Evolutionary conservation across 177 flowering plant genomes (phyloP).

Genomic region (Vitis hybrid): DNA sequence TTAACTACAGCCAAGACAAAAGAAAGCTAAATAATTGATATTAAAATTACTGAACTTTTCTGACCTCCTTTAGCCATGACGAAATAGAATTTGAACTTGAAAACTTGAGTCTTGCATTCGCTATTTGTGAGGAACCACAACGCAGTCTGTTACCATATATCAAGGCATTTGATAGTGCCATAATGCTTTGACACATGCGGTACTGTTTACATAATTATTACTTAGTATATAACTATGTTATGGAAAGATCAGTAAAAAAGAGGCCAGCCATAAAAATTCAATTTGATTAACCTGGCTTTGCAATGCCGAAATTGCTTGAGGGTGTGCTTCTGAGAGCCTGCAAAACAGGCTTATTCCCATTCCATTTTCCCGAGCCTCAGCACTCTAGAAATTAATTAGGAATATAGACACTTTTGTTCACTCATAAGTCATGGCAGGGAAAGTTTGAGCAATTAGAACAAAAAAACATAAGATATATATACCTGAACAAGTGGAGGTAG

Average conservation of each 20-base stretch:
- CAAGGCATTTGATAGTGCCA: slow-evolving; percentile 86
- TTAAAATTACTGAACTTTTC: neutral
- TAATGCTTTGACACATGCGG: slow-evolving; percentile 90
- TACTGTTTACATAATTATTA: slow-evolving; percentile 47
- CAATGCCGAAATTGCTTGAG: slow-evolving; percentile 90
- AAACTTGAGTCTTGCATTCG: slow-evolving; percentile 64
- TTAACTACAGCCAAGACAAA: no score
- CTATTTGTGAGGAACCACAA: slow-evolving; percentile 85
- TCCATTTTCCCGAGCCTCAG: slow-evolving; percentile 90
- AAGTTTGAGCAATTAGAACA: slow-evolving; percentile 2
- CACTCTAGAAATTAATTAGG: slow-evolving; percentile 48
- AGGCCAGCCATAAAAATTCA: neutral
- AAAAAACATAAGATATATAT: neutral
- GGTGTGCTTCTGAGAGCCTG: slow-evolving; percentile 97
- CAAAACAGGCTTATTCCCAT: slow-evolving; percentile 93
- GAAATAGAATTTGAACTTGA: slow-evolving; percentile 29
- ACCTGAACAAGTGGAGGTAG: slow-evolving; percentile 97
- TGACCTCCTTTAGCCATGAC: slow-evolving; percentile 77
- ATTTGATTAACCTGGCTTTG: slow-evolving; percentile 71
- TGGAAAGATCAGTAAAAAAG: neutral
- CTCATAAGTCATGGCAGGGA: neutral
- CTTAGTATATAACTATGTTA: neutral
- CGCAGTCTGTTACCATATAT: slow-evolving; percentile 88
- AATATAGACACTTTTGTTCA: neutral
- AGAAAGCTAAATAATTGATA: no score